These are phyloP conservation scores for Gonapodya sp. DNA, from an alignment of 192 early-diverging fungal genomes.

Conservation along the genomic window DNA sequence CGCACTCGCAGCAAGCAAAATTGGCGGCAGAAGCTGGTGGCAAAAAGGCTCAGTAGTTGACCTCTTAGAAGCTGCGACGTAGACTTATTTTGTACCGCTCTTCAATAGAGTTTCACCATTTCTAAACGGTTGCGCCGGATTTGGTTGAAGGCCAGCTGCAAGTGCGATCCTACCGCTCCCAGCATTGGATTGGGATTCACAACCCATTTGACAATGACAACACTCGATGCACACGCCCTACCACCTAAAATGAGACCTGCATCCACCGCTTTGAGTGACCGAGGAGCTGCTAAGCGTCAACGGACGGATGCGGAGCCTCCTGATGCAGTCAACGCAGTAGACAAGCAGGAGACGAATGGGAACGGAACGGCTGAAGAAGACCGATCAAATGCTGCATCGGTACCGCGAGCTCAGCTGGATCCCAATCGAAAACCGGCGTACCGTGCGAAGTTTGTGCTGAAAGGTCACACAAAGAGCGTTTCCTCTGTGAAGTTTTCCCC, in stretches of 20 bases:
- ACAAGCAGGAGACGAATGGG: neutral
- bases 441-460: slow-evolving; percentile 72
- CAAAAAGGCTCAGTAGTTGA: neutral
- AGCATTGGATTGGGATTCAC: too few relatives aligned
- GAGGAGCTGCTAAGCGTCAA: neutral
- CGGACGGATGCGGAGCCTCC: neutral
- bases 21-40: neutral
- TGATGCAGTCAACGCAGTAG: neutral
- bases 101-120: too few relatives aligned
- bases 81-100: too few relatives aligned
- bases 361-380: neutral
- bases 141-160: too few relatives aligned
- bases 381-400: neutral
- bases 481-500: slow-evolving; percentile 97
- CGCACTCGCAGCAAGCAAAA: neutral
- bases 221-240: neutral
- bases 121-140: too few relatives aligned
- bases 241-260: neutral
- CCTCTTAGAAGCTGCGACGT: neutral
- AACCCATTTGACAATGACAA: neutral
- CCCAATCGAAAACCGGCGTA: slow-evolving; percentile 30
- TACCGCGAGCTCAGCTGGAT: neutral
- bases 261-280: neutral
- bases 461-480: slow-evolving; percentile 89
- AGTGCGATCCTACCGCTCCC: too few relatives aligned